Evolutionary conservation across 176 grass and related monocot genomes (phyloP), one percentile per base, ranked within the genome.

Genomic region (Thinopyrum elongatum): DNA sequence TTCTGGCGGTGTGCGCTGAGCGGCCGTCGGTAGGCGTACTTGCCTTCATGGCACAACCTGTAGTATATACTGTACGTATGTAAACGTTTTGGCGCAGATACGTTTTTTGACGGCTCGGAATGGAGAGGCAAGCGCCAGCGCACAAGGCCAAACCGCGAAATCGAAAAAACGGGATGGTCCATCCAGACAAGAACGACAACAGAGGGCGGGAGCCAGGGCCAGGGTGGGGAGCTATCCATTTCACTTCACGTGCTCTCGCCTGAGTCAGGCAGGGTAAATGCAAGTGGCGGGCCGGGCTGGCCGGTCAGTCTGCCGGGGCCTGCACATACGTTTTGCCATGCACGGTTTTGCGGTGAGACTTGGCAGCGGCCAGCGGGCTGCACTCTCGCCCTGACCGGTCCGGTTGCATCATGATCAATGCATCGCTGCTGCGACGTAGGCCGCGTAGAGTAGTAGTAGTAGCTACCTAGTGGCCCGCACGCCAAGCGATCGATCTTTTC

Each of bases 341-440:
- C 39, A 25, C 8, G 51, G 83, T 71, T 58, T 58, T 8, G 60
- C 49, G 65, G 65, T 2, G 47, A 34, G 21, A 7, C 22, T 35
- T 58, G 57, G n/a, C 70, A 77, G 78, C 42, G 16, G n/a, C 44
- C 22, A 14, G 44, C 44, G 0, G 11, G 27, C 63, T 30, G 21
- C 34, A 2, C 66, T 70, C 66, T 64, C 44, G 3, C 11, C 21
- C 69, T 76, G 63, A 26, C 70, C 55, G n/a, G 88, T 58, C 70
- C 55, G n/a, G 88, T 58, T 77, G 62, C 70, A 30, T 85, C 70
- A 38, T 26, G 9, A 69, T 28, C 53, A 59, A 38, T 72, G 53
- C 67, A 7, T 34, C 22, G 28, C 17, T 16, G 44, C 46, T 0
- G 3, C 6, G 8, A 58, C 53, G 53, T 57, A 57, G 53, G 53